Conservation (phyloP, 805 yeast species). For the Metschnikowia kunwiensis region DNA sequence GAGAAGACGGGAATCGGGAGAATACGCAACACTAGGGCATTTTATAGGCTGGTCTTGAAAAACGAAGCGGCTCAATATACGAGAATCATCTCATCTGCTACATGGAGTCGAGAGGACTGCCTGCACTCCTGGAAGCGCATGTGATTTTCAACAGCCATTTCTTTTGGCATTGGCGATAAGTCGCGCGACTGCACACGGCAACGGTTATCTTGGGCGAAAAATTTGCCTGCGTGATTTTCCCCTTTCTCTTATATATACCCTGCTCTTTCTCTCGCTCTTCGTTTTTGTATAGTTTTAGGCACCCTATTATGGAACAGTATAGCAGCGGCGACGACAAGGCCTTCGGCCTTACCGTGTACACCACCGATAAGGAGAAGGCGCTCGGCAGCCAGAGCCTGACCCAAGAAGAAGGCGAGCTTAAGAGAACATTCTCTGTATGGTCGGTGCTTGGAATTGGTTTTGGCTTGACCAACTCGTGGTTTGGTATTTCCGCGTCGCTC, state of each 20-base stretch:
- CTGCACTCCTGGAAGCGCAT: too few species aligned
- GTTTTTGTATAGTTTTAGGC: background rate
- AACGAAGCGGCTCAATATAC: too few species aligned
- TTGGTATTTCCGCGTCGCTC: conserved; percentile 40
- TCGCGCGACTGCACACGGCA: too few species aligned
- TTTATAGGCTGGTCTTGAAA: too few species aligned
- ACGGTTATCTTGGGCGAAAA: background rate
- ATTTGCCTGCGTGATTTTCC: background rate
- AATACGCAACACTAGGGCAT: too few species aligned
- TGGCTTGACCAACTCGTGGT: conserved; percentile 43
- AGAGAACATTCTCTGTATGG: conserved; percentile 38
- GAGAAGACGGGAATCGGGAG: too few species aligned
- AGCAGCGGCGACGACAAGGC: conserved; percentile 9
- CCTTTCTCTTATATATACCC: background rate
- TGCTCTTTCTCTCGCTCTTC: background rate
- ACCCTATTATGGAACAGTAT: conserved; percentile 8
- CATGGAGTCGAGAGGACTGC: too few species aligned
- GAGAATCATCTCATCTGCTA: too few species aligned
- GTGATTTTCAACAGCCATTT: too few species aligned
- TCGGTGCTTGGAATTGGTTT: conserved; percentile 41
- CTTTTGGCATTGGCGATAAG: too few species aligned
- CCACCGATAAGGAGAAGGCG: conserved; percentile 13
- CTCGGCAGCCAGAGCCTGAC: conserved; percentile 12
- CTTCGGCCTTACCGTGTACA: conserved; percentile 11
- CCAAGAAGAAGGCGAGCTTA: conserved; percentile 22